Evolutionary conservation across 805 yeast genomes (phyloP), one percentile per base, ranked within the genome.

Genomic region (Yarrowia sp.): DNA sequence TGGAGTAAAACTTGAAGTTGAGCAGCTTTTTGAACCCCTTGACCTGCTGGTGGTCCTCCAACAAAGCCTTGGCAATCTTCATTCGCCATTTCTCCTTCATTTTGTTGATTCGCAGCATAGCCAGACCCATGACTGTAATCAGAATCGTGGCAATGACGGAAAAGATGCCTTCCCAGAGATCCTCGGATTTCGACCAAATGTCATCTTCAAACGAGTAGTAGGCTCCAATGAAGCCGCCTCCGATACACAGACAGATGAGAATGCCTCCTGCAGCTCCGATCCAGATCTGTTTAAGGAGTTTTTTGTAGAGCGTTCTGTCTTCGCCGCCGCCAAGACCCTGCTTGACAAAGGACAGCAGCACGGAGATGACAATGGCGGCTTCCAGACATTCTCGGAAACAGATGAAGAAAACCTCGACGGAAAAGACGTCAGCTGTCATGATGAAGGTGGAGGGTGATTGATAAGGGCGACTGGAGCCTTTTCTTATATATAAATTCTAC

Each of bases 51-150:
- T 71, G 93, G 91, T 83, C 93, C 92, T 87, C 88, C 68, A 92
- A 80, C 70, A 93, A 81, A 10, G 97, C 94, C 76, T 82, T 85
- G 38, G 98, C 97, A 77, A 94, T 90, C 82, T 94, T 94, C 73
- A 92, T 84, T 83, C 97, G 87, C 99, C 99, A 94, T 82, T 94
- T 94, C 73, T 87, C 94, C 80, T 92, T 92, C 97, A 93, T 90
- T 83, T 93, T 94, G 83, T 93, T 93, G 79, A 94, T 85, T 80
- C 98, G 87, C 76, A 94, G 85, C 97, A 94, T 91, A 69, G 98
- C 97, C 75, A 94, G 85, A 78, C 97, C 99, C 98, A 94, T 93
- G 74, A 89, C 74, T 12, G 97, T 86, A 76, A 94, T 94, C 86
- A 94, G 86, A 58, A 91, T 81, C 0, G 97, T 86, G 93, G 98